Conservation (phyloP, 148 eudicot genomes). For the Rhododendron henanense region DNA sequence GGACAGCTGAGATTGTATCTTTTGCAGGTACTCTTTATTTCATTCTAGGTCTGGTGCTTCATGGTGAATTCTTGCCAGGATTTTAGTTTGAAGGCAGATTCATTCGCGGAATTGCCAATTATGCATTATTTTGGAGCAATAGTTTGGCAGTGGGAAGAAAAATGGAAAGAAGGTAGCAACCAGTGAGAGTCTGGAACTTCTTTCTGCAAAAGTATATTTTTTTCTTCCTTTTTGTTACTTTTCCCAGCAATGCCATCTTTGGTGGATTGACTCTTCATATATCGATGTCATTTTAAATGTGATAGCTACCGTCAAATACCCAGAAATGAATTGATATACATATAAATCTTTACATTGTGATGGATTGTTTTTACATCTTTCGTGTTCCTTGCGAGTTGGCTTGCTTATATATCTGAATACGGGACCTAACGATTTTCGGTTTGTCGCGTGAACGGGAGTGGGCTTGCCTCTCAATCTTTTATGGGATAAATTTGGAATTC, state of each 20-base stretch:
- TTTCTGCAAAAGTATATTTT: neutral
- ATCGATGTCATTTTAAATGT: neutral
- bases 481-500: neutral
- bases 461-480: neutral
- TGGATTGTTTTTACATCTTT: neutral
- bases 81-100: constrained; percentile 15
- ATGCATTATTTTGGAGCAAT: neutral
- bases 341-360: neutral
- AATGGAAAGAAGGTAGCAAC: neutral
- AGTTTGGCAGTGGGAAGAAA: constrained; percentile 4
- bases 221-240: neutral
- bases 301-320: neutral
- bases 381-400: neutral
- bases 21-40: constrained; percentile 6
- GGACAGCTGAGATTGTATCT: neutral
- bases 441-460: neutral
- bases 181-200: neutral
- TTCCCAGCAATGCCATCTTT: neutral
- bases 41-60: constrained; percentile 11
- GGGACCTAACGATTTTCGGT: neutral
- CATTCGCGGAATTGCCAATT: neutral
- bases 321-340: neutral
- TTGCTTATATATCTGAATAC: neutral
- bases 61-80: constrained; percentile 14
- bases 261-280: neutral